Conservation (phyloP, 805 yeast genomes). For the Candida sakaeoensis region DNA sequence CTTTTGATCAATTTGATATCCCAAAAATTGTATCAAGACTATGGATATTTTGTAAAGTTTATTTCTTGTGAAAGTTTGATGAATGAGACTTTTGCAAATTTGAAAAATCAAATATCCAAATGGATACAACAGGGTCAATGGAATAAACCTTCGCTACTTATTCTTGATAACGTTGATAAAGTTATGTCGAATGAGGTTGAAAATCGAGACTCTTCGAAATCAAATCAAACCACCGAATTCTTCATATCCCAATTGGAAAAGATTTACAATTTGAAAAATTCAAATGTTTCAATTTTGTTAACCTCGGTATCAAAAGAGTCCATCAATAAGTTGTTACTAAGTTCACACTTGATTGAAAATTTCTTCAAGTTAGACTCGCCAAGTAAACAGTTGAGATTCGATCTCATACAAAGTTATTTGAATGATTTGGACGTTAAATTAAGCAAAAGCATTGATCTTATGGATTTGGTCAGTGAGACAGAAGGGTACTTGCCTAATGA, state of each 20-base stretch:
- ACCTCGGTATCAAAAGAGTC: conserved; percentile 63
- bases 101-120: conserved; percentile 39
- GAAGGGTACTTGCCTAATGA: conserved; percentile 92
- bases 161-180: conserved; percentile 76
- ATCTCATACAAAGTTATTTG: conserved; percentile 42
- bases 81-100: conserved; percentile 48
- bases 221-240: conserved; percentile 64
- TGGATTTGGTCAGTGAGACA: conserved; percentile 57
- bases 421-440: conserved; percentile 29
- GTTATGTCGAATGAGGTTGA: conserved; percentile 63
- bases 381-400: conserved; percentile 53
- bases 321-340: conserved; percentile 56
- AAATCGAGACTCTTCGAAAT: conserved; percentile 55
- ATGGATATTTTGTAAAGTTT: conserved; percentile 45
- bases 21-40: conserved; percentile 27
- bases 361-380: conserved; percentile 64
- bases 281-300: conserved; percentile 54
- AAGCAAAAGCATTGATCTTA: conserved; percentile 28
- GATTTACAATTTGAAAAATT: conserved; percentile 40
- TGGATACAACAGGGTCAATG: conserved; percentile 58
- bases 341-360: conserved; percentile 69
- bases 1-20: conserved; percentile 45
- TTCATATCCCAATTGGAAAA: conserved; percentile 44
- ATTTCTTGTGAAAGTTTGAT: conserved; percentile 53
- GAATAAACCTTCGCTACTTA: conserved; percentile 71